These are phyloP conservation scores for Helotiales sp. DNA, from an alignment of 2,329 filamentous ascomycete species.

Conservation along the genomic window DNA sequence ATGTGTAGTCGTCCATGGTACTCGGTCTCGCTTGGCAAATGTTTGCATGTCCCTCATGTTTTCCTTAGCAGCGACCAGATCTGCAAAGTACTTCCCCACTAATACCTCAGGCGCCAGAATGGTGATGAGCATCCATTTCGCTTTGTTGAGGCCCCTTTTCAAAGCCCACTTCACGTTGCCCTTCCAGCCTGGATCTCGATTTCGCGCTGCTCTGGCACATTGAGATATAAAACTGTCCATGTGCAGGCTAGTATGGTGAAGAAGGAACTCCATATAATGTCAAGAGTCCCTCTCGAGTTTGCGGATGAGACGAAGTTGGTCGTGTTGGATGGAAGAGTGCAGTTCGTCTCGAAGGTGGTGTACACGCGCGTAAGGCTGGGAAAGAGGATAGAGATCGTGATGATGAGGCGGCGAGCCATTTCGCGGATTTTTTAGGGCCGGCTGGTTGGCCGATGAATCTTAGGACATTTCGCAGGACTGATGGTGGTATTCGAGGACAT, in stretches of 20 bases:
- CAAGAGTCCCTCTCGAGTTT: slow-evolving; percentile 22
- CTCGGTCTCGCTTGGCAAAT: not conserved
- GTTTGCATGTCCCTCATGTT: not conserved
- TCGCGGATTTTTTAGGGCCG: too few relatives aligned
- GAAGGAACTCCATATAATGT: slow-evolving; percentile 27
- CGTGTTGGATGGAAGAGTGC: not conserved
- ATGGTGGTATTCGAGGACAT: too few relatives aligned
- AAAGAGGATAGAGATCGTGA: not conserved
- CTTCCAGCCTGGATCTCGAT: not conserved
- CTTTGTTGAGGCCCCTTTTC: not conserved
- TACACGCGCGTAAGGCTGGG: not conserved
- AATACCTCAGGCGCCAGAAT: slow-evolving; percentile 9
- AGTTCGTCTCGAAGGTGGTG: slow-evolving; percentile 7
- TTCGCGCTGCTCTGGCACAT: slow-evolving; percentile 19
- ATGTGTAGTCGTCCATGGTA: slow-evolving; percentile 8
- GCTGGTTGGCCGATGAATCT: too few relatives aligned
- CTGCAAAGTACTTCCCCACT: not conserved
- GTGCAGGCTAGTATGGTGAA: slow-evolving; percentile 25
- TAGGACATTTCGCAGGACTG: too few relatives aligned
- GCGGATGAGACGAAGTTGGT: slow-evolving; percentile 20
- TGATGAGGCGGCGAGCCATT: too few relatives aligned
- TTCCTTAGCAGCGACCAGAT: not conserved
- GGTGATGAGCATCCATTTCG: slow-evolving; percentile 9
- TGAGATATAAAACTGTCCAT: slow-evolving; percentile 28
- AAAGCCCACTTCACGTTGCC: slow-evolving; percentile 11